Evolutionary conservation across 768 basidiomycete species (phyloP), one percentile per base, ranked within the genome.

Genomic region (Exsudoporus frostii): DNA sequence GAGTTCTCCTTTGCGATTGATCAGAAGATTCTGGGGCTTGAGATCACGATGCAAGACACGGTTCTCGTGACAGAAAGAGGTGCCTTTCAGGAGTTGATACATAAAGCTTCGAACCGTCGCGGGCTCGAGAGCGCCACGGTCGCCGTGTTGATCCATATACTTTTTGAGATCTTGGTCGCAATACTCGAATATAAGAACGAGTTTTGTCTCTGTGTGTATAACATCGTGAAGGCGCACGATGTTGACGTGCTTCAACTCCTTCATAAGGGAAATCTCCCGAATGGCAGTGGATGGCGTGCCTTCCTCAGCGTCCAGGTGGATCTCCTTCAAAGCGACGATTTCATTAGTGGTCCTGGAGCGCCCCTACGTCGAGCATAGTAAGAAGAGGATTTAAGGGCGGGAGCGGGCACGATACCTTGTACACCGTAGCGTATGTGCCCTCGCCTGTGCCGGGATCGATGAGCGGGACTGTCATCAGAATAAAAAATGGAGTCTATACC

Each of bases 261-360:
- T 98, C 95, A 98, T 98, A 60, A 98, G 82, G 38, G 92, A 95
- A 64, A 99, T 98, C 78, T 99, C 97, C 43, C 97, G 88, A 69
- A 99, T 99, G 50, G 97, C 97, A 14, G 97, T 99, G 42, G 91
- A 94, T 30, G 97, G 97, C 0, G 97, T 99, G 32, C 97, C 97
- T 74, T 99, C 97, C 73, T 99, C 97, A 5, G 97, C 91, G 76
- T 99, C 97, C 55, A 99, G 88, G 66, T 98, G 95, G 59, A 99
- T 99, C 76, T 99, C 97, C 72, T 99, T 99, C 51, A 99, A 73
- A 13, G 97, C 97, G 17, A 99, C 97, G 48, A 97, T 92, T 71
- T 98, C 97, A 63, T 97, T 97, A n/a, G 95, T 98, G 30, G 93
- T 93, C 55, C 95, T 79, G 20, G 94, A 97, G 57, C 96, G 87